Percentiles rank a stretch among this genome's conserved stretches.
Conservation (phyloP, 768 basidiomycete species). For the Albatrellus ellisii region DNA sequence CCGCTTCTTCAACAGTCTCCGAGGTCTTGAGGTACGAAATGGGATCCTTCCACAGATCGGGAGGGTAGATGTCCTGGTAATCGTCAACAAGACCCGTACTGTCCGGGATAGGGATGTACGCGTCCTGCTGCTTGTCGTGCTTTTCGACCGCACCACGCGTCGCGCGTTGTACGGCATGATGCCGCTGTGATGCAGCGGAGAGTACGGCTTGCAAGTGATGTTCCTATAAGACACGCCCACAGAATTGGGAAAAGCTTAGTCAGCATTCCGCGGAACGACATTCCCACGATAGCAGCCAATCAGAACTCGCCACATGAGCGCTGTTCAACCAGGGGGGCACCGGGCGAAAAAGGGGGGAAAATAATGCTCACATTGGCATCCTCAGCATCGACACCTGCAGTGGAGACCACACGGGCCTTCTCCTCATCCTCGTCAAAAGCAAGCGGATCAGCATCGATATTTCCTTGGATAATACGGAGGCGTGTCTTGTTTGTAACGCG, state of each 20-base stretch:
- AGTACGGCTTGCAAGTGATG: constrained; percentile 46
- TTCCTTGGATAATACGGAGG: constrained; percentile 72
- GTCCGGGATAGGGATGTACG: constrained; percentile 89
- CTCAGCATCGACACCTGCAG: constrained; percentile 84
- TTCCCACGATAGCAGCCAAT: constrained; percentile 36
- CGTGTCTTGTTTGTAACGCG: constrained; percentile 89
- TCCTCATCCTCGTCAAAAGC: constrained; percentile 81
- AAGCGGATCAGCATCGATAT: constrained; percentile 67
- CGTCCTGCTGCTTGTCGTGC: constrained; percentile 32
- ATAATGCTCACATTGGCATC: constrained; percentile 72
- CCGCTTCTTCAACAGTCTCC: constrained; percentile 73
- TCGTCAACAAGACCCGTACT: constrained; percentile 70
- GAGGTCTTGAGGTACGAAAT: constrained; percentile 69
- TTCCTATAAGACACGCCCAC: constrained; percentile 28
- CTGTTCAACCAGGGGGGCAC: constrained; percentile 29
- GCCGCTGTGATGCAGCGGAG: constrained; percentile 38
- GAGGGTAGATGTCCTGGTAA: constrained; percentile 65
- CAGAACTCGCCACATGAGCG: constrained; percentile 28
- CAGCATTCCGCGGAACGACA: constrained; percentile 38
- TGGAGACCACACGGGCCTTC: constrained; percentile 67
- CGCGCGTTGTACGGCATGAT: constrained; percentile 24
- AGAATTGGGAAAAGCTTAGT: constrained; percentile 30
- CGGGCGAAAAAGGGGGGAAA: constrained; percentile 20
- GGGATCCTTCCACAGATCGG: constrained; percentile 63
- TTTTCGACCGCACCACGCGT: constrained; percentile 25